Evolutionary conservation across 2,329 filamentous ascomycete species (phyloP), one percentile per base, ranked within the genome.

Genomic region (Aspergillus viridinutans): DNA sequence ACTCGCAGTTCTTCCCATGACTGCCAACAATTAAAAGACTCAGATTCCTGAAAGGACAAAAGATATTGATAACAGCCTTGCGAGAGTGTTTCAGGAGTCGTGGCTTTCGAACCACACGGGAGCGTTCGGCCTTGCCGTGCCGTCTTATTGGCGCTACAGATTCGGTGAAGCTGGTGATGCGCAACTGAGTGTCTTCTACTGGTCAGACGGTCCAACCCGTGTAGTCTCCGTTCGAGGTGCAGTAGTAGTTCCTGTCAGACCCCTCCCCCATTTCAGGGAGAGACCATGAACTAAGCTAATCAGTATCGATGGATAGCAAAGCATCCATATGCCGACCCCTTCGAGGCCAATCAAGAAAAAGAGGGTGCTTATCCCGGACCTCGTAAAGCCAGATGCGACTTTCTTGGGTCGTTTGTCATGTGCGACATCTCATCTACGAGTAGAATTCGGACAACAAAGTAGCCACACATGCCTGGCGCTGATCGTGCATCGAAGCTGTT

Each of bases 381-480:
- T 47, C 43, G 43, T 47, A 47, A 47, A 47, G 21, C 21, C 12
- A 23, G 21, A 47, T 47, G 21, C 43, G 12, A 23, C 23, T 50
- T 32, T 54, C 40, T 32, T 12, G 45, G 20, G 10, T 17, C 17
- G 47, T 43, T 25, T 26, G 32, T 54, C 52, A 54, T 47, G 29
- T 50, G 52, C 52, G 26, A 14, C 32, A 47, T 47, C 28, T n/a
- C 21, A 28, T 29, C 52, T 50, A 29, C 52, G 52, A 50, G 45
- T 54, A 47, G 40, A 29, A 47, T 29, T 49, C 8, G 48, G 47
- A 45, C 52, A 54, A 54, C 52, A 50, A 54, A 49, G 32, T 26
- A 47, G 43, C 43, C 43, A 47, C 43, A 47, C 43, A 25, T 23
- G 3, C 43, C 20, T 47, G 43, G 6, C 12, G 43, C 43, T 47